Evolutionary conservation across 495 filamentous ascomycete species (phyloP), one percentile per base, ranked within the genome.

Genomic region (Penicillium longicatenatum): DNA sequence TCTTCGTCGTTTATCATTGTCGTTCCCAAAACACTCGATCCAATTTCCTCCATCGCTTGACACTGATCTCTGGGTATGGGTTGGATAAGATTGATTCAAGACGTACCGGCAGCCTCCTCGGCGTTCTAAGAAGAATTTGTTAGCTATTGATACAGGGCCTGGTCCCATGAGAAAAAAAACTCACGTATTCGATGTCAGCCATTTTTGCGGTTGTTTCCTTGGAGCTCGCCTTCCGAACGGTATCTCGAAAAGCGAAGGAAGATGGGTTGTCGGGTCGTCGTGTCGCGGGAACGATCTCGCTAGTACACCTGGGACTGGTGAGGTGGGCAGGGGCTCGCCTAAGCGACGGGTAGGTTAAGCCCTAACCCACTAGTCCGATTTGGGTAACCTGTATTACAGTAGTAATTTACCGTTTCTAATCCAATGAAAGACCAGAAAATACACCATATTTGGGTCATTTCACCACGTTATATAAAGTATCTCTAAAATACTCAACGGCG

Each of bases 101-200:
- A 83, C 85, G 70, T 87, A 89, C 86, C 93, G 73, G 92, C 92
- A 81, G 92, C 92, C 85, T 92, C 90, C 83, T 93, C 92, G 80
- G 92, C 85, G 81, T 96, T 91, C 89, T 93, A 69, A 24, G 68
- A 63, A 58, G 59, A 59, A 41, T 45, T 55, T 47, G 70, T 85
- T 70, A 85, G 82, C 43, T 29, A 48, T 14, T 49, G 50, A 35
- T 4, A 41, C n/a, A 35, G 14, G 51, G 29, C 17, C 21, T 41
- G 52, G 22, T 42, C 3, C 10, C 24, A 52, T n/a, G n/a, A 20
- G 17, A 31, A 42, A 60, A 54, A 10, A 19, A 20, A 90, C 90
- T 79, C 83, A 93, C 91, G 84, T 96, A 96, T 80, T 92, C 89
- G 69, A 68, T 69, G 82, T 96, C 92, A 85, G 92, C 92, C 92